Evolutionary conservation across 192 early-diverging fungal genomes (phyloP).

Genomic region (Backusella tuberculispora): DNA sequence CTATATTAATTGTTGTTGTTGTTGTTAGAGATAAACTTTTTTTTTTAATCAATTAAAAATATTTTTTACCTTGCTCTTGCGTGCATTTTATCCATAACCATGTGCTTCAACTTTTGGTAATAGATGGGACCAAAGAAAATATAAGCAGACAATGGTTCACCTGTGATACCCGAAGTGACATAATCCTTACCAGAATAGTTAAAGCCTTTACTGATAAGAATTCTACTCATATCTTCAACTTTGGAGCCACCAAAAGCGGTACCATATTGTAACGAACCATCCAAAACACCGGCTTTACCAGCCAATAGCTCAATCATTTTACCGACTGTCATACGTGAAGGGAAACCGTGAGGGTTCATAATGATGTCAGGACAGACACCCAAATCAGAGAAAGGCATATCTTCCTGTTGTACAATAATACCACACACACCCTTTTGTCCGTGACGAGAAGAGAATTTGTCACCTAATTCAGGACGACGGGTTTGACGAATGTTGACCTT

Average conservation of each 20-base stretch:
- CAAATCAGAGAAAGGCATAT: constrained; percentile 94
- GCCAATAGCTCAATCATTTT: constrained; percentile 98
- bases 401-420: constrained; percentile 95
- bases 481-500: constrained; percentile 92
- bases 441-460: constrained; percentile 98
- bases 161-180: constrained; percentile 88
- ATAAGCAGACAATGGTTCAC: constrained; percentile 91
- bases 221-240: constrained; percentile 95
- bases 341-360: constrained; percentile 99
- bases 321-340: constrained; percentile 98
- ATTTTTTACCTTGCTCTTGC: constrained; percentile 71
- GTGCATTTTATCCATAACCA: constrained; percentile 99
- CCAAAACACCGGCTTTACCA: constrained; percentile 93
- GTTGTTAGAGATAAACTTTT: background rate
- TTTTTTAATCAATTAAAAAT: background rate
- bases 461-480: constrained; percentile 93
- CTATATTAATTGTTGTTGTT: constrained; percentile 36
- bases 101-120: constrained; percentile 98
- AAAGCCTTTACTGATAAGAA: constrained; percentile 91
- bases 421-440: constrained; percentile 98
- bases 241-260: constrained; percentile 95
- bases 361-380: constrained; percentile 95
- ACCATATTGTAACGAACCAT: constrained; percentile 92
- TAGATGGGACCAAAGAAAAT: constrained; percentile 97
- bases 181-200: constrained; percentile 98